Conservation (phyloP, 2,329 filamentous ascomycete genomes). For the Verticillium dahliae region DNA sequence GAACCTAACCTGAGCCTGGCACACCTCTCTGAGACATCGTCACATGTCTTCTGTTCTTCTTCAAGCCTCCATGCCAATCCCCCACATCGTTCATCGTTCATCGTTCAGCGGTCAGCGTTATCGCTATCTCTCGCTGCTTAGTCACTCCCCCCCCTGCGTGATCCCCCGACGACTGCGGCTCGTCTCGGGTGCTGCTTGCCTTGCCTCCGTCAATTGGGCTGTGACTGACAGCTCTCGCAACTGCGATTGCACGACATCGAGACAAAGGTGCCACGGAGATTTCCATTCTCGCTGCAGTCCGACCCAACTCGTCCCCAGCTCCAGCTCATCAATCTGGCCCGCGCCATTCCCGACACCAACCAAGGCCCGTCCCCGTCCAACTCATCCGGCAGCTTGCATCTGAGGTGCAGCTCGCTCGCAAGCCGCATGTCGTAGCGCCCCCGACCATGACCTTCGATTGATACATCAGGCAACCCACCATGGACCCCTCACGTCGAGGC, state of each 20-base stretch:
- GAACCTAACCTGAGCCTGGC: not conserved
- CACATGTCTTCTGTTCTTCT: no score
- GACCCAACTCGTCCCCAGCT: not conserved
- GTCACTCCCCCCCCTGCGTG: not conserved
- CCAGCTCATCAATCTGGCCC: not conserved
- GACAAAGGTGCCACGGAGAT: not conserved
- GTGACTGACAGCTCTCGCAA: constrained; percentile 1
- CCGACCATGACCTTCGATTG: not conserved
- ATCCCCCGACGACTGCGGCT: not conserved
- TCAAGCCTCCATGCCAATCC: not conserved
- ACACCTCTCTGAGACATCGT: no score
- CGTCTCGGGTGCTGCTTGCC: not conserved
- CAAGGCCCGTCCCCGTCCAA: not conserved
- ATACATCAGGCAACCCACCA: not conserved
- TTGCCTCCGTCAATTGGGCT: not conserved
- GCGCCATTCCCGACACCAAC: not conserved
- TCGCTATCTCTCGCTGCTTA: not conserved
- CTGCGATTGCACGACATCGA: constrained; percentile 9
- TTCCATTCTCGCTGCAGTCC: not conserved
- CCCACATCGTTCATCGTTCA: no score
- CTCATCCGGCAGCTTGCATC: not conserved
- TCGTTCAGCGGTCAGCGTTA: not conserved
- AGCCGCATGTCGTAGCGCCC: not conserved
- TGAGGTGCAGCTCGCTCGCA: not conserved
- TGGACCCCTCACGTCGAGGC: constrained; percentile 25